Conservation (phyloP, 169 alveolate genomes). For the Plasmodium reichenowi region DNA sequence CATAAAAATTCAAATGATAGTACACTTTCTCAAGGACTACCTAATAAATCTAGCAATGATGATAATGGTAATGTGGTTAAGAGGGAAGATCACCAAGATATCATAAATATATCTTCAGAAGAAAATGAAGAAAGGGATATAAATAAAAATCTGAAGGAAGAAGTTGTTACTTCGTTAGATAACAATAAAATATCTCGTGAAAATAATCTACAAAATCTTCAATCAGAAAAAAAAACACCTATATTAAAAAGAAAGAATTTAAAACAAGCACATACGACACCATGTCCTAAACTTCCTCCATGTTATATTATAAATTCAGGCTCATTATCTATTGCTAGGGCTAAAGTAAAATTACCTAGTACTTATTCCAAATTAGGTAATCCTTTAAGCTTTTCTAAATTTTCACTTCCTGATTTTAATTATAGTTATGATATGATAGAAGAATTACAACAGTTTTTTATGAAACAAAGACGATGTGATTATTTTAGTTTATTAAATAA, state of each 20-base stretch:
- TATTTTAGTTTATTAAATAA: constrained; percentile 89
- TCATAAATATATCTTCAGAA: neutral
- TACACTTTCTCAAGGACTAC: neutral
- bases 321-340: constrained; percentile 75
- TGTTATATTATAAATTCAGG: constrained; percentile 74
- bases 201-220: neutral
- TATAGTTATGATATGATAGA: constrained; percentile 80
- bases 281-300: constrained; percentile 74
- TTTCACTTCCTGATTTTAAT: constrained; percentile 79
- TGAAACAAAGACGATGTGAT: constrained; percentile 91
- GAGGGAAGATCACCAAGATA: neutral
- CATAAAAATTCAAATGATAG: neutral
- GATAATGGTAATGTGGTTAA: neutral
- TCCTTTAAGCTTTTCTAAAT: constrained; percentile 83
- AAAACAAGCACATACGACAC: neutral
- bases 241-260: neutral
- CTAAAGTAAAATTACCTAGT: constrained; percentile 84
- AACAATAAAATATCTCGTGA: neutral
- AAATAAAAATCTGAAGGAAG: neutral
- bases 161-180: neutral
- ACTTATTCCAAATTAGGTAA: constrained; percentile 86
- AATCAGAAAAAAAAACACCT: neutral
- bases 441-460: constrained; percentile 88
- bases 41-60: neutral
- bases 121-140: neutral